These are phyloP conservation scores for Coemansia sp. DNA, from an alignment of 371 early-diverging fungal species.

Conservation along the genomic window DNA sequence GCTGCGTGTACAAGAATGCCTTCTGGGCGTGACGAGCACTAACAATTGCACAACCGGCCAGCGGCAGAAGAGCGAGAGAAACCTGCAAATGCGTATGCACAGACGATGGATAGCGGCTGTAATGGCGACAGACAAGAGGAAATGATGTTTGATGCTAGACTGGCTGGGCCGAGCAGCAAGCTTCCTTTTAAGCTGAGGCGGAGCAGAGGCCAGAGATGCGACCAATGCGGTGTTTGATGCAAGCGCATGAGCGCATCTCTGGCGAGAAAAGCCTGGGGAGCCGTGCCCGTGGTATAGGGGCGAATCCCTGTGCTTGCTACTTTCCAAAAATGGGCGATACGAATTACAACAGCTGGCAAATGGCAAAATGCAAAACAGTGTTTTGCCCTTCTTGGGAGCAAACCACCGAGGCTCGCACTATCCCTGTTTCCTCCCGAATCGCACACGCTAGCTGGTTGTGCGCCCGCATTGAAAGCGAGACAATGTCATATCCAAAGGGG, in stretches of 20 bases:
- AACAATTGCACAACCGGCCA: constrained; percentile 8
- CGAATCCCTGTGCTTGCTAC: neutral
- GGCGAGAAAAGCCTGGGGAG: neutral
- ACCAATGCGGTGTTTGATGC: neutral
- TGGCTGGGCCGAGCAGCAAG: neutral
- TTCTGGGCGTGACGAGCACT: constrained; percentile 6
- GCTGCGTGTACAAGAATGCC: constrained; percentile 1
- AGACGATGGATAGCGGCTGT: constrained; percentile 1
- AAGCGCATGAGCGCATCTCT: neutral
- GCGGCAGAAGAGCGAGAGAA: neutral
- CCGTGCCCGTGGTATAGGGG: neutral
- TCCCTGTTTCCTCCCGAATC: neutral
- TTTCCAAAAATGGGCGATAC: constrained; percentile 1
- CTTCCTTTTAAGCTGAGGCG: neutral
- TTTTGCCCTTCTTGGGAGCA: neutral
- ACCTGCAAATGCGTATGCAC: neutral
- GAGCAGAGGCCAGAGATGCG: constrained; percentile 1
- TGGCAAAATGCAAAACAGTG: neutral
- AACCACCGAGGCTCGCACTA: neutral
- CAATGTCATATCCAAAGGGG: neutral
- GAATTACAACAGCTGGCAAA: neutral
- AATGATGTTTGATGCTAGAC: neutral
- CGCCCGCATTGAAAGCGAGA: neutral
- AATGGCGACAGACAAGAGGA: neutral
- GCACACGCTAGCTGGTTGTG: neutral